A percentile compares a stretch with the other conserved stretches of the same genome.
phyloP scores from a whole-genome alignment of 2,329 filamentous ascomycete genomes.

The Chaetomiaceae sp. region DNA sequence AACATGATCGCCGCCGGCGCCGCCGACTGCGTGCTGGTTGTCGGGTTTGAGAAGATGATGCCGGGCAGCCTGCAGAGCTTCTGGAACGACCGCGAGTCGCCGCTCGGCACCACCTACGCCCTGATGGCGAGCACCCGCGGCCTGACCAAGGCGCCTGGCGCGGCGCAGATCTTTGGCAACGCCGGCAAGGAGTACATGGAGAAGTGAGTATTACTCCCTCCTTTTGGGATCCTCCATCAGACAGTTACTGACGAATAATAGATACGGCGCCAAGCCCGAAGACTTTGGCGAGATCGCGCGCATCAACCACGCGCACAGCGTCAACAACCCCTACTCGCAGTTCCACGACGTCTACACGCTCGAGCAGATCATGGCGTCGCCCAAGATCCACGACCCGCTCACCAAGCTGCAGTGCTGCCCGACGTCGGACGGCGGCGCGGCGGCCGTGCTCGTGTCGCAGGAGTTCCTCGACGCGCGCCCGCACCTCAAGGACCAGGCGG shows the following conservation, averaged over 20 bases:
- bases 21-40: slow-evolving; percentile 82
- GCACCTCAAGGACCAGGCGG: slow-evolving; percentile 74
- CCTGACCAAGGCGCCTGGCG: slow-evolving; percentile 73
- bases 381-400: slow-evolving; percentile 78
- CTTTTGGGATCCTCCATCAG: not conserved
- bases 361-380: slow-evolving; percentile 70
- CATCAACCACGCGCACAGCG: slow-evolving; percentile 87
- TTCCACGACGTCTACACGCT: slow-evolving; percentile 89
- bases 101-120: slow-evolving; percentile 63
- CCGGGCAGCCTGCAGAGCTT: slow-evolving; percentile 77
- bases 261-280: slow-evolving; percentile 72
- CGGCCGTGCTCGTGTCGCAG: slow-evolving; percentile 83
- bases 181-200: slow-evolving; percentile 93
- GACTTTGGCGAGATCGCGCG: slow-evolving; percentile 95
- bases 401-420: slow-evolving; percentile 99
- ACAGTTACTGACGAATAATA: slow-evolving; percentile 31
- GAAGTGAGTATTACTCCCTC: slow-evolving; percentile 53
- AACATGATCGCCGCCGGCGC: slow-evolving; percentile 74
- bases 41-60: slow-evolving; percentile 99
- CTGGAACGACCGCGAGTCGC: slow-evolving; percentile 81
- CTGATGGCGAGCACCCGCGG: slow-evolving; percentile 85
- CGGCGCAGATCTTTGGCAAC: slow-evolving; percentile 94
- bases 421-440: slow-evolving; percentile 86
- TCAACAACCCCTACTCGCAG: slow-evolving; percentile 85
- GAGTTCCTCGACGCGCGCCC: slow-evolving; percentile 81